phyloP scores from a whole-genome alignment of 768 basidiomycete genomes.

The Kondoa subrosea region DNA sequence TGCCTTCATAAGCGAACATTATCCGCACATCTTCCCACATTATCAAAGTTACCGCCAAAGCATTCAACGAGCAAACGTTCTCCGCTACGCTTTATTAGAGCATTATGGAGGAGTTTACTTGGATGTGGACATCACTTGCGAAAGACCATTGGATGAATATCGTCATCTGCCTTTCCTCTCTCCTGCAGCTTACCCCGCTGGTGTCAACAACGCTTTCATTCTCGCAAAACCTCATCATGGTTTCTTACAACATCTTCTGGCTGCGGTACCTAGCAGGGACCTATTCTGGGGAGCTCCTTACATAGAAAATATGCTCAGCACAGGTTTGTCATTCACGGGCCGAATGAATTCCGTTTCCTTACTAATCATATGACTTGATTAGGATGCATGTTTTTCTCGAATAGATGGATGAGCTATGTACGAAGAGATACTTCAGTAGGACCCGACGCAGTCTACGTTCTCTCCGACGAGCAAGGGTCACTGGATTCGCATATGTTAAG shows the following conservation, averaged over 20 bases:
- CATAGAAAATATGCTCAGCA: slow-evolving; percentile 98
- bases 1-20: slow-evolving; percentile 69
- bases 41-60: slow-evolving; percentile 56
- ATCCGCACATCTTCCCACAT: slow-evolving; percentile 79
- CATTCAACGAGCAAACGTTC: slow-evolving; percentile 62
- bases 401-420: neutral
- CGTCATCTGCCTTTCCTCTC: slow-evolving; percentile 68
- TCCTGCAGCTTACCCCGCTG: slow-evolving; percentile 86
- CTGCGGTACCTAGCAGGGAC: slow-evolving; percentile 67
- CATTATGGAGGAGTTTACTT: slow-evolving; percentile 87
- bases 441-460: neutral
- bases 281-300: slow-evolving; percentile 88
- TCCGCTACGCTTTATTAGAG: slow-evolving; percentile 91
- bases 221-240: slow-evolving; percentile 68
- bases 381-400: neutral
- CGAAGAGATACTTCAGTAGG: neutral
- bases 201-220: slow-evolving; percentile 92
- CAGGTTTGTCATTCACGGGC: too few species aligned
- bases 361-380: neutral
- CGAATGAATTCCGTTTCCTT: slow-evolving; percentile 43
- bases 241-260: slow-evolving; percentile 79
- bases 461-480: neutral
- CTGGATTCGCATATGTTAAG: slow-evolving; percentile 1
- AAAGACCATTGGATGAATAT: slow-evolving; percentile 67
- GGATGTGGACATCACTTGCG: slow-evolving; percentile 87